phyloP scores from a whole-genome alignment of 768 basidiomycete species.

The Dioszegia aurantiaca region DNA sequence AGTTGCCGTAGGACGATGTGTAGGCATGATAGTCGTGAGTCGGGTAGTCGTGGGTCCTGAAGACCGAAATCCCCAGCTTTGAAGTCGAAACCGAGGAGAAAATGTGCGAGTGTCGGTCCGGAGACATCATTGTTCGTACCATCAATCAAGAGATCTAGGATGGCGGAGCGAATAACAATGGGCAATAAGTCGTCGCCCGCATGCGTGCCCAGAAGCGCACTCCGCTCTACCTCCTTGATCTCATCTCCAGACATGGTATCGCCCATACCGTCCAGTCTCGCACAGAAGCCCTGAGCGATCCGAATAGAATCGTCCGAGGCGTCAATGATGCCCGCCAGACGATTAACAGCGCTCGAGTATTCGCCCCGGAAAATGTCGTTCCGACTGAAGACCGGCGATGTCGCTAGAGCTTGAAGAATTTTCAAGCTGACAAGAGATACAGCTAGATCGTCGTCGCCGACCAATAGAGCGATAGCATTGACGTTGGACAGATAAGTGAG shows the following conservation, averaged over 20 bases:
- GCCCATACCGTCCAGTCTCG: constrained; percentile 64
- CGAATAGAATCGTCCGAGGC: constrained; percentile 79
- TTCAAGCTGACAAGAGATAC: constrained; percentile 72
- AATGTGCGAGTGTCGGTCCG: constrained; percentile 63
- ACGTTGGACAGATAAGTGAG: constrained; percentile 59
- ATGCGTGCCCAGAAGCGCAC: neutral
- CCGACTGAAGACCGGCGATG: constrained; percentile 60
- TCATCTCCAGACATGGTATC: constrained; percentile 61
- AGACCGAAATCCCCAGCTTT: constrained; percentile 59
- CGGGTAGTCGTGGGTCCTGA: constrained; percentile 46
- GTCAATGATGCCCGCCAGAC: constrained; percentile 73
- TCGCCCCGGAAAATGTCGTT: constrained; percentile 53
- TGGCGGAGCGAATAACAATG: constrained; percentile 70
- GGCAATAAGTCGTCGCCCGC: constrained; percentile 35
- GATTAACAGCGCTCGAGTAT: constrained; percentile 57
- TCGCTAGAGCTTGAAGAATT: constrained; percentile 64
- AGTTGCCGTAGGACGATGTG: constrained; percentile 78
- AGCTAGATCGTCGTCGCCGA: constrained; percentile 67
- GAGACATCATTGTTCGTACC: constrained; percentile 57
- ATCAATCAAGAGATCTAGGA: constrained; percentile 76
- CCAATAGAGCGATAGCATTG: constrained; percentile 77
- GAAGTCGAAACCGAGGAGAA: constrained; percentile 70
- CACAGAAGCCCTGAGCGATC: constrained; percentile 74
- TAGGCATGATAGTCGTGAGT: constrained; percentile 60
- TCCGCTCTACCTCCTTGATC: constrained; percentile 50